phyloP scores from a whole-genome alignment of 768 basidiomycete genomes.

The Tubosaeta sp. region DNA sequence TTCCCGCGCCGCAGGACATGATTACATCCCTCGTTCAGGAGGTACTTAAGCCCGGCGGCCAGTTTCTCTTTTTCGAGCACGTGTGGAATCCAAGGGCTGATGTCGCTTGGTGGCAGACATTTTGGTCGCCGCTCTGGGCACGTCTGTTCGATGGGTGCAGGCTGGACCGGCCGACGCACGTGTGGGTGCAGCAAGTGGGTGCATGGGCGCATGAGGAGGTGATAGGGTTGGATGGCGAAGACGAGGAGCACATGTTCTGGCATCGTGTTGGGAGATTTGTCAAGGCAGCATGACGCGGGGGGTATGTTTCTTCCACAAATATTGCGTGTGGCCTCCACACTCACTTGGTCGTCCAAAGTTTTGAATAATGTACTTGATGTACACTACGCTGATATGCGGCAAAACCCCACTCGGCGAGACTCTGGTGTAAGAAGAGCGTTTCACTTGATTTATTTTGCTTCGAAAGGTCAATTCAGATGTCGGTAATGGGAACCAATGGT shows the following conservation, averaged over 20 bases:
- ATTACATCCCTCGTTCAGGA: conserved; percentile 44
- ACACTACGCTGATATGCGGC: no score
- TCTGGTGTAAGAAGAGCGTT: no score
- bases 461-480: no score
- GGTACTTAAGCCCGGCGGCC: conserved; percentile 60
- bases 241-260: conserved; percentile 56
- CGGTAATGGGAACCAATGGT: no score
- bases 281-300: conserved; percentile 31
- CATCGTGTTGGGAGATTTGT: conserved; percentile 56
- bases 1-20: conserved; percentile 52
- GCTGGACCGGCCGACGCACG: conserved; percentile 52
- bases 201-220: conserved; percentile 47
- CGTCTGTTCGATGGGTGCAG: conserved; percentile 58
- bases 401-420: no score
- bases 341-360: no score
- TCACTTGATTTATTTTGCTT: no score
- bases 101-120: conserved; percentile 66
- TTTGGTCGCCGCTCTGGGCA: conserved; percentile 72
- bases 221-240: conserved; percentile 50
- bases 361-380: no score
- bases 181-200: conserved; percentile 42
- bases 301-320: no score
- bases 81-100: conserved; percentile 50
- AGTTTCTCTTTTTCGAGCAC: conserved; percentile 68
- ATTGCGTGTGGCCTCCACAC: no score